Conservation (phyloP, 345 rosid genomes). For the Syzygium aromaticum region DNA sequence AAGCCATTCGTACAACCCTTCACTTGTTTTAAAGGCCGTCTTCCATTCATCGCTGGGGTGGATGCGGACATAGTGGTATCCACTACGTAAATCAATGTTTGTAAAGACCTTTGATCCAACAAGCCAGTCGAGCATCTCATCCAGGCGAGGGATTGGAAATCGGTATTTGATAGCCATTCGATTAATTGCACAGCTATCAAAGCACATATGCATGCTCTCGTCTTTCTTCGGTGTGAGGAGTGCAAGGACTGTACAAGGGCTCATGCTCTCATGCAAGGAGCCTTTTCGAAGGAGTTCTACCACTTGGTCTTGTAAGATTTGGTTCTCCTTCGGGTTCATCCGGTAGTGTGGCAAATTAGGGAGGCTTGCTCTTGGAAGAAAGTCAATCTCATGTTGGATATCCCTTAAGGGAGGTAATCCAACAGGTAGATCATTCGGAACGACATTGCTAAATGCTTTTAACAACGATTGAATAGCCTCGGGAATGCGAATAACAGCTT, state of each 20-base stretch:
- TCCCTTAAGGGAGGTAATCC: neutral
- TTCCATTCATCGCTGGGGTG: neutral
- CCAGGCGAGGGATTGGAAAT: neutral
- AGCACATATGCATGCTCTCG: neutral
- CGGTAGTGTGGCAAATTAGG: too few relatives aligned
- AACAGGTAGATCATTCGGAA: neutral
- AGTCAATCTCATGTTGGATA: neutral
- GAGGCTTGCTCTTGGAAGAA: neutral
- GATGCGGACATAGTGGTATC: neutral
- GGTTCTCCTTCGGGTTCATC: neutral
- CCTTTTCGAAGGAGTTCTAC: neutral
- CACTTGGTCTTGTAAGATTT: neutral
- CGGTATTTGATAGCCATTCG: neutral
- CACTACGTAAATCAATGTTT: neutral
- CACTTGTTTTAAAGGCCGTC: neutral
- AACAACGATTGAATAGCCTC: neutral
- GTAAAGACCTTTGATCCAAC: neutral
- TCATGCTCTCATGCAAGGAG: neutral
- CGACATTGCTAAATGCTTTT: neutral
- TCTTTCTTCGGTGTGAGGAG: neutral
- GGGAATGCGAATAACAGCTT: neutral
- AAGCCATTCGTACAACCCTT: neutral
- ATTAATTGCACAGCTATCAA: neutral
- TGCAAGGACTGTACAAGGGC: neutral
- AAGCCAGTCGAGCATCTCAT: neutral